These are phyloP conservation scores for Linum lewisii DNA, from an alignment of 345 rosid genomes.

Conservation along the genomic window DNA sequence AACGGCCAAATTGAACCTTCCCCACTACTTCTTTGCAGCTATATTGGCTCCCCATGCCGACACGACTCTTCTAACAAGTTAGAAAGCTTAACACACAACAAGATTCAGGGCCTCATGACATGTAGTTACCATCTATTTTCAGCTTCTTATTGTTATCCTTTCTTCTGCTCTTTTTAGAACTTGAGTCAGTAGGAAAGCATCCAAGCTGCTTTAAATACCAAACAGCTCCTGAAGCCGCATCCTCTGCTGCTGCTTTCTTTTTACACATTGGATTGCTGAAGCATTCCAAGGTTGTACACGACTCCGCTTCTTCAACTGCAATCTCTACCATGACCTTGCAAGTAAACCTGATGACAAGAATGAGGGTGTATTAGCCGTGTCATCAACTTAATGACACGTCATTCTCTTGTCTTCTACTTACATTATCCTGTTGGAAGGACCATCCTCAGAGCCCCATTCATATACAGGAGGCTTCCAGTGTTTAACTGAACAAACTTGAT, in stretches of 20 bases:
- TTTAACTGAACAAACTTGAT: constrained; percentile 32
- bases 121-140: background rate
- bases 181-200: constrained; percentile 6
- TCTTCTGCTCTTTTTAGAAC: background rate
- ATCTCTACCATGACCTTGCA: constrained; percentile 33
- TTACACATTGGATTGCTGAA: constrained; percentile 26
- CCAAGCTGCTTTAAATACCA: constrained; percentile 51
- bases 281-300: constrained; percentile 31
- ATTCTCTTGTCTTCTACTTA: constrained; percentile 18
- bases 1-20: too few species aligned
- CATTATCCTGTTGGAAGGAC: constrained; percentile 35
- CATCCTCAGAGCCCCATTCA: constrained; percentile 42
- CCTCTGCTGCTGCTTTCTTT: constrained; percentile 53
- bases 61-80: background rate
- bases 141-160: background rate
- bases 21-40: too few species aligned
- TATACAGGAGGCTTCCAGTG: constrained; percentile 44
- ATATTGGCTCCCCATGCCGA: too few species aligned
- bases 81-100: background rate
- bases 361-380: background rate
- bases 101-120: background rate
- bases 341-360: constrained; percentile 28
- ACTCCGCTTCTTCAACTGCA: constrained; percentile 18
- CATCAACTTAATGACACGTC: background rate
- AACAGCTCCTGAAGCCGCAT: constrained; percentile 59